A percentile compares a stretch with the other conserved stretches of the same genome.
Evolutionary conservation across 495 filamentous ascomycete species (phyloP).

Genomic region (Wilcoxina mikolae): DNA sequence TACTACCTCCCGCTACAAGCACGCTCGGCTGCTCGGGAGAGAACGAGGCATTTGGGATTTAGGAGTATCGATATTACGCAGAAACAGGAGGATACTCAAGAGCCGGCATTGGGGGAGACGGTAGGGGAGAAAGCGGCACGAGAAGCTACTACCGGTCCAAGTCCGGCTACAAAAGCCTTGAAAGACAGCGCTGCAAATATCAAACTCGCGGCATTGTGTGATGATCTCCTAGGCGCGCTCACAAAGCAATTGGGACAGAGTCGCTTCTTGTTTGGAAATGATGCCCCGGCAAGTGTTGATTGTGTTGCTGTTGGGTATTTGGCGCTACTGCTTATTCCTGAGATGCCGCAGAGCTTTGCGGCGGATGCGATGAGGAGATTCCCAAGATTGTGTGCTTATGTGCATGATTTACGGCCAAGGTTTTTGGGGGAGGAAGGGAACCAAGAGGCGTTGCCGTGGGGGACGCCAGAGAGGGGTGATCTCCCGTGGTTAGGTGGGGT

Average conservation of each 20-base stretch:
- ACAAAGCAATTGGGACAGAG: slow-evolving; percentile 42
- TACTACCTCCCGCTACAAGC: slow-evolving; percentile 52
- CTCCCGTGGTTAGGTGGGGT: slow-evolving; percentile 18
- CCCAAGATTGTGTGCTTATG: slow-evolving; percentile 9
- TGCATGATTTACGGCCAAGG: slow-evolving; percentile 4
- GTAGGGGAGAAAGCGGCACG: not conserved
- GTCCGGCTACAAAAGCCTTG: not conserved
- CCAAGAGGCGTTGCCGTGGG: not conserved
- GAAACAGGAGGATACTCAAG: slow-evolving; percentile 24
- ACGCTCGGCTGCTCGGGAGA: slow-evolving; percentile 49
- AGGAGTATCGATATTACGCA: slow-evolving; percentile 38
- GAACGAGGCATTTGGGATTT: slow-evolving; percentile 62
- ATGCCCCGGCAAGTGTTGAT: slow-evolving; percentile 48
- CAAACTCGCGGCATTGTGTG: slow-evolving; percentile 51
- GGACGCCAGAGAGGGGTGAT: slow-evolving; percentile 16
- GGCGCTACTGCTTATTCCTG: slow-evolving; percentile 52
- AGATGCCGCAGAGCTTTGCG: slow-evolving; percentile 43
- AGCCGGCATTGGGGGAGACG: slow-evolving; percentile 23
- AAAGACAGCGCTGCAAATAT: slow-evolving; percentile 45
- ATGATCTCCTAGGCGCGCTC: slow-evolving; percentile 53
- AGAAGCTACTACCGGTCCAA: not conserved
- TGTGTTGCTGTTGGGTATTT: slow-evolving; percentile 68
- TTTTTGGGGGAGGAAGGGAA: not conserved
- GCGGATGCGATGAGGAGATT: slow-evolving; percentile 1
- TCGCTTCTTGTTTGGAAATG: slow-evolving; percentile 38